These are phyloP conservation scores for Jatropha podagrica DNA, from an alignment of 441 rosid species.

Conservation along the genomic window DNA sequence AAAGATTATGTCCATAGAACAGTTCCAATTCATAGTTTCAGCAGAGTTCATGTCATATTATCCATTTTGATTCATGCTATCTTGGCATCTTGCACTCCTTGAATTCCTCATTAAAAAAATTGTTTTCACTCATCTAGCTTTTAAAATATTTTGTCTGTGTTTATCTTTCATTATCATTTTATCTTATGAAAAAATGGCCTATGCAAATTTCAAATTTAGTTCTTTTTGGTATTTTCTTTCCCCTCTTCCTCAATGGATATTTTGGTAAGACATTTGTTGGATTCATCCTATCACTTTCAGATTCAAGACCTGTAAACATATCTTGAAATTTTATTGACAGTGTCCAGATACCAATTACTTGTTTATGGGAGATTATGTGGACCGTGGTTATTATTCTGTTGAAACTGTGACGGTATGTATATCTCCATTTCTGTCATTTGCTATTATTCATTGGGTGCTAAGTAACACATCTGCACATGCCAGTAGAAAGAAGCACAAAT, in stretches of 20 bases:
- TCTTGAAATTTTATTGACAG: constrained; percentile 31
- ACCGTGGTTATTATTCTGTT: constrained; percentile 81
- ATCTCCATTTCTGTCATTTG: not conserved
- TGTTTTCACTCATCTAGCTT: constrained; percentile 1
- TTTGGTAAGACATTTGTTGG: constrained; percentile 4
- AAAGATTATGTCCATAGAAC: not conserved
- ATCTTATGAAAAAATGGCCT: not conserved
- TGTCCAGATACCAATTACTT: constrained; percentile 79
- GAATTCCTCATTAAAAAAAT: not conserved
- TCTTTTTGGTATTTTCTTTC: not conserved
- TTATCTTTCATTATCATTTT: not conserved
- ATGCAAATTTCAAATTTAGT: not conserved
- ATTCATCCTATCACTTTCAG: not conserved
- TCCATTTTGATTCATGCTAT: constrained; percentile 3
- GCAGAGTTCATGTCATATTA: not conserved
- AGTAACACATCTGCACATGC: not conserved
- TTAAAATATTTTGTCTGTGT: not conserved
- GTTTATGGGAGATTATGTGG: constrained; percentile 83
- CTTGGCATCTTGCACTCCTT: not conserved
- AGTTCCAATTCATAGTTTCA: not conserved
- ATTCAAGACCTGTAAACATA: not conserved
- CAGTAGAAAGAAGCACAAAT: not conserved
- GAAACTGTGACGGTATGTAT: constrained; percentile 86
- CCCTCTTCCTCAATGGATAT: not conserved
- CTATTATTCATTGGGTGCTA: not conserved